phyloP scores from a whole-genome alignment of 345 rosid genomes.

The Heritiera littoralis region DNA sequence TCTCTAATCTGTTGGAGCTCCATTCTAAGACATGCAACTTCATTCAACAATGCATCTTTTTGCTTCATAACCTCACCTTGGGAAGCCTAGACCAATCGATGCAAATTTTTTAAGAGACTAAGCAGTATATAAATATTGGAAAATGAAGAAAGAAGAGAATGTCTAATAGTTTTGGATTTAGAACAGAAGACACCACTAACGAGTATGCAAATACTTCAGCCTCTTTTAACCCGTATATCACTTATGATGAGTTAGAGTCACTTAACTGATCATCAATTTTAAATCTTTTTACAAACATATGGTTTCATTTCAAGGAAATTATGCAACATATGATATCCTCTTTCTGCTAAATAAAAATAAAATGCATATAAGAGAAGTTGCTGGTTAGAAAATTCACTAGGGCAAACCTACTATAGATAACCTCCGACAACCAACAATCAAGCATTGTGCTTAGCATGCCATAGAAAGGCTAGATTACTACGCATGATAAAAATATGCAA shows the following conservation, averaged over 20 bases:
- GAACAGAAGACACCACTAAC: neutral
- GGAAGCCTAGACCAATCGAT: conserved; percentile 52
- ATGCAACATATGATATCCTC: neutral
- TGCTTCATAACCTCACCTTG: conserved; percentile 72
- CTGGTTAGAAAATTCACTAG: neutral
- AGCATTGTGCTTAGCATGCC: neutral
- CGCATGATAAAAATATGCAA: conserved; percentile 8
- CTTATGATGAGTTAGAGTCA: neutral
- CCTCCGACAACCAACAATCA: neutral
- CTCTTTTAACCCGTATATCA: neutral
- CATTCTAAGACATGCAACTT: conserved; percentile 62
- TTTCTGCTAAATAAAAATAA: neutral
- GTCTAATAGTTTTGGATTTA: neutral
- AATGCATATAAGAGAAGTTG: neutral
- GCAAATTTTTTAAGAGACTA: conserved; percentile 17
- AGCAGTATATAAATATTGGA: neutral
- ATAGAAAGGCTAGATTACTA: neutral
- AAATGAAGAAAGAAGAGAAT: neutral
- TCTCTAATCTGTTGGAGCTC: conserved; percentile 69
- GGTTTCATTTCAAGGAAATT: neutral
- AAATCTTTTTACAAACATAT: neutral
- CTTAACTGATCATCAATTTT: neutral
- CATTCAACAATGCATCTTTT: conserved; percentile 62
- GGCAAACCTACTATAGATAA: neutral
- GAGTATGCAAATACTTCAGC: neutral